These are phyloP conservation scores for Cylindrodendrum hubeiense DNA, from an alignment of 2,329 filamentous ascomycete species.

Conservation along the genomic window DNA sequence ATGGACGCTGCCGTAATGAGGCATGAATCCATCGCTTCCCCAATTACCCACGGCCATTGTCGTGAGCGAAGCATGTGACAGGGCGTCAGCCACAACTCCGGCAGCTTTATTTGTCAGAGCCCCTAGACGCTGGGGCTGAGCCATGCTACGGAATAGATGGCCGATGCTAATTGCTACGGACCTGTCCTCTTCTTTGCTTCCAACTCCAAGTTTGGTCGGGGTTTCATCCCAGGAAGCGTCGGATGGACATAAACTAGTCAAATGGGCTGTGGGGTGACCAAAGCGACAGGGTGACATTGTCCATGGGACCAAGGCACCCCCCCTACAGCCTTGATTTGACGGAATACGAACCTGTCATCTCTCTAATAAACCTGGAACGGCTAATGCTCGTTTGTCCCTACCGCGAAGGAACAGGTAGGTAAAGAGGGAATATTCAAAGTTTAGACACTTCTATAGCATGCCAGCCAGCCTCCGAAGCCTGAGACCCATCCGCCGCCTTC, in stretches of 20 bases:
- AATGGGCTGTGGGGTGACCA: background rate
- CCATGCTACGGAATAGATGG: too few relatives aligned
- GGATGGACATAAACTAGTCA: background rate
- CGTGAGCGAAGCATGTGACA: constrained; percentile 19
- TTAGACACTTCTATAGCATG: constrained; percentile 19
- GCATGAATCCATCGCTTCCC: background rate
- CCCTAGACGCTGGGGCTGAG: background rate
- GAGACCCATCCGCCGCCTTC: background rate
- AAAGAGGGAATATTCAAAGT: constrained; percentile 18
- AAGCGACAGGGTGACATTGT: background rate
- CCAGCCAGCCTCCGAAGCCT: constrained; percentile 11
- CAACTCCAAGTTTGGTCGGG: too few relatives aligned
- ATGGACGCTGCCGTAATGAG: background rate
- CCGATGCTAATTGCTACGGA: background rate
- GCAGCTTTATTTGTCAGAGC: background rate
- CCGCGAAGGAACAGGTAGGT: background rate
- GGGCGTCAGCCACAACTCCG: constrained; percentile 7
- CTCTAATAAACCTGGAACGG: background rate
- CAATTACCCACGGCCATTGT: background rate
- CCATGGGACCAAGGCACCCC: background rate
- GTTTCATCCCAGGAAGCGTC: background rate
- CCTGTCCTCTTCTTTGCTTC: background rate
- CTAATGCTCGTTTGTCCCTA: background rate
- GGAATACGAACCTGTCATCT: background rate
- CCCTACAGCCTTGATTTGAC: background rate